Conservation (phyloP, 768 basidiomycete species). For the Epithele typhae region DNA sequence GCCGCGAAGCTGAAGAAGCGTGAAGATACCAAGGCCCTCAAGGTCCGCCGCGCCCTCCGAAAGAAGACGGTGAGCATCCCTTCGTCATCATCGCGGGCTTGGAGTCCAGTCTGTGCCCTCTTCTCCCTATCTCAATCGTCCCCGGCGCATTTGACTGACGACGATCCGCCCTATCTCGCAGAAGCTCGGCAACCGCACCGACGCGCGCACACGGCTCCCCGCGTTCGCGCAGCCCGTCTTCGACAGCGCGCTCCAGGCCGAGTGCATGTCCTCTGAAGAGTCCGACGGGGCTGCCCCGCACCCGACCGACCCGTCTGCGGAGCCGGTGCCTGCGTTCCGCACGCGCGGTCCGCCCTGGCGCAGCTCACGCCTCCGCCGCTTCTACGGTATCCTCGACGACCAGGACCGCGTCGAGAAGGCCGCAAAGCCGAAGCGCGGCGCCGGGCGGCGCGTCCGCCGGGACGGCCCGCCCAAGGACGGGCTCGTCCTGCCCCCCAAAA, state of each 20-base stretch:
- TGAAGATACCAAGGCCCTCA: conserved; percentile 60
- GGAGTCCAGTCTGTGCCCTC: background rate
- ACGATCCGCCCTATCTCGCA: conserved; percentile 20
- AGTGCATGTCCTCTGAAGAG: conserved; percentile 82
- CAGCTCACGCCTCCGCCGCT: conserved; percentile 56
- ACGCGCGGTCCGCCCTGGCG: conserved; percentile 65
- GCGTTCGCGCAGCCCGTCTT: conserved; percentile 60
- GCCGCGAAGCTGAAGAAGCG: conserved; percentile 44
- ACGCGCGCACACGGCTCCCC: conserved; percentile 48
- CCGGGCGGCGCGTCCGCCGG: conserved; percentile 51
- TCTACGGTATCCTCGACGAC: conserved; percentile 59
- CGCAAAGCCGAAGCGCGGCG: conserved; percentile 50
- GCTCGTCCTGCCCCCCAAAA: conserved; percentile 55
- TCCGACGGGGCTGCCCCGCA: conserved; percentile 39
- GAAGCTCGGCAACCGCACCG: conserved; percentile 68
- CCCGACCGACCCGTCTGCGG: conserved; percentile 15
- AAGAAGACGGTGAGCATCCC: conserved; percentile 59
- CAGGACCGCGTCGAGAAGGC: conserved; percentile 43
- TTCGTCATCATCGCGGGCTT: background rate
- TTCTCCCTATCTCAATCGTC: background rate
- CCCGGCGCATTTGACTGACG: background rate
- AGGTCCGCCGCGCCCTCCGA: conserved; percentile 54
- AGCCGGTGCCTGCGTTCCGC: conserved; percentile 37
- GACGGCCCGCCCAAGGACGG: conserved; percentile 54
- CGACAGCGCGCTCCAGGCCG: conserved; percentile 64